A percentile compares a stretch with the other conserved stretches of the same genome.
Conservation (phyloP, 768 basidiomycete genomes). For the Mycena rebaudengoi region DNA sequence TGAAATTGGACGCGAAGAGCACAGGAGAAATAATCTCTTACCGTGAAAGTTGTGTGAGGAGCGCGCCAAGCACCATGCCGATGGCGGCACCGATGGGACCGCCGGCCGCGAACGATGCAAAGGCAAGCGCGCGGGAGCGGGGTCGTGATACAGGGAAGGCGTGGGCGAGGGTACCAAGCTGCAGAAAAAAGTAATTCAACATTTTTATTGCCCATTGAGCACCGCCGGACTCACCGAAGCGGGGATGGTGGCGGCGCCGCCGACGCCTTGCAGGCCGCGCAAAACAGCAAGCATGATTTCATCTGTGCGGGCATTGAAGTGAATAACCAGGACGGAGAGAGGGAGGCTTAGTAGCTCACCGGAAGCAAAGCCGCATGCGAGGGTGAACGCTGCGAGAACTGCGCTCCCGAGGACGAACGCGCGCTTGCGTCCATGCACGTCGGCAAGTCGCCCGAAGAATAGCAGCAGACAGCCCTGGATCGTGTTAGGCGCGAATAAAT, state of each 20-base stretch:
- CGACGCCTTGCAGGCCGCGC: conserved; percentile 84
- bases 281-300: conserved; percentile 71
- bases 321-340: too few relatives aligned
- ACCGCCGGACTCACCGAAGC: conserved; percentile 60
- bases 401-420: conserved; percentile 69
- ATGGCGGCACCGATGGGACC: conserved; percentile 83
- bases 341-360: too few relatives aligned
- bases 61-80: conserved; percentile 76
- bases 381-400: conserved; percentile 61
- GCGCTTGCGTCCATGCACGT: conserved; percentile 78
- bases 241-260: conserved; percentile 78
- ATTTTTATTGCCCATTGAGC: conserved; percentile 1
- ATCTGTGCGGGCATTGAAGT: too few relatives aligned
- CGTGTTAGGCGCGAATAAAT: too few relatives aligned
- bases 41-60: conserved; percentile 65
- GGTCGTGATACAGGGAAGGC: conserved; percentile 67
- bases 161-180: conserved; percentile 86
- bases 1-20: not conserved
- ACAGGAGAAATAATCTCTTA: conserved; percentile 29
- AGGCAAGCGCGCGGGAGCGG: conserved; percentile 76
- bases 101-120: conserved; percentile 86
- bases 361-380: conserved; percentile 79
- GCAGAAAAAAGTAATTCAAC: not conserved
- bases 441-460: conserved; percentile 81
- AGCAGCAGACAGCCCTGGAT: conserved; percentile 84